A percentile compares a stretch with the other conserved stretches of the same genome.
phyloP scores from a whole-genome alignment of 805 yeast genomes.

The Lachancea lanzarotensis region DNA sequence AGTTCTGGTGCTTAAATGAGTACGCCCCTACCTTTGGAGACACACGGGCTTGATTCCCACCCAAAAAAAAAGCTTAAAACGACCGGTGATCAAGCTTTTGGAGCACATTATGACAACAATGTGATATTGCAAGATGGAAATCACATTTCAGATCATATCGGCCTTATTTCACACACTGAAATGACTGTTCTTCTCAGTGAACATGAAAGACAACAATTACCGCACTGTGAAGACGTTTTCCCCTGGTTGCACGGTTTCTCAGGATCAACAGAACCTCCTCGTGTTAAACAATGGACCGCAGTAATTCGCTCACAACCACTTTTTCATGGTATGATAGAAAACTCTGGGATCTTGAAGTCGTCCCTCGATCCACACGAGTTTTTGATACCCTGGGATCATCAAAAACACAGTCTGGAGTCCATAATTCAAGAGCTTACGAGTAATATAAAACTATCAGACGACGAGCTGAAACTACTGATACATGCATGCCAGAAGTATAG shows the following conservation, averaged over 20 bases:
- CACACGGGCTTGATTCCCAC: neutral
- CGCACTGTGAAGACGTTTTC: slow-evolving; percentile 62
- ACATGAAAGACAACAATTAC: slow-evolving; percentile 35
- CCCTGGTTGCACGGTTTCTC: slow-evolving; percentile 86
- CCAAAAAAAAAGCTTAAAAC: slow-evolving; percentile 2
- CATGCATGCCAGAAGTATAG: slow-evolving; percentile 23
- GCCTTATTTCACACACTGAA: slow-evolving; percentile 6
- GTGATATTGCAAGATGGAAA: neutral
- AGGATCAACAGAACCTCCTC: slow-evolving; percentile 23
- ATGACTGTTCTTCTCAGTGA: slow-evolving; percentile 9
- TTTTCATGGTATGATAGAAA: slow-evolving; percentile 13
- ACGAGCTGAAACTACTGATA: slow-evolving; percentile 8
- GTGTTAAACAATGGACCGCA: slow-evolving; percentile 17
- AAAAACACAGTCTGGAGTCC: slow-evolving; percentile 3
- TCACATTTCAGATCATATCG: neutral
- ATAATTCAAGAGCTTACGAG: neutral
- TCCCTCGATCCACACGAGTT: slow-evolving; percentile 50
- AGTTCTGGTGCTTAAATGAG: neutral
- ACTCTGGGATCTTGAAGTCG: slow-evolving; percentile 46
- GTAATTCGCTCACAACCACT: slow-evolving; percentile 28
- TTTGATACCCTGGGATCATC: slow-evolving; percentile 38
- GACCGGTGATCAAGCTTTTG: slow-evolving; percentile 1
- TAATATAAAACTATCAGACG: neutral
- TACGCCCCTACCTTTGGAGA: neutral
- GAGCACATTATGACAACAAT: neutral